Base-by-base conservation (phyloP, 768 basidiomycete species). In the Russula olivacea region DNA sequence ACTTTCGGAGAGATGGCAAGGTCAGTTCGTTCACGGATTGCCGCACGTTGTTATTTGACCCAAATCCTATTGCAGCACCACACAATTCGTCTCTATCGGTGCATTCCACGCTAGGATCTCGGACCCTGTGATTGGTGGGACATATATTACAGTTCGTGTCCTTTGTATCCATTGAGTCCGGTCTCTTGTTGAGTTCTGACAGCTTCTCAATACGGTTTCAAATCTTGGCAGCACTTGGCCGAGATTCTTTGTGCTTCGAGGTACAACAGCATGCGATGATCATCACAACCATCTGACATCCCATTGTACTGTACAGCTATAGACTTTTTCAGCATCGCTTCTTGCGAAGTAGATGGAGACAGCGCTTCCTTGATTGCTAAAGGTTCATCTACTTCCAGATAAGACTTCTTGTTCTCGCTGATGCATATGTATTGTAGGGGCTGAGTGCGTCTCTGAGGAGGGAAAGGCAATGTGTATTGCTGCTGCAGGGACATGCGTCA, bases 191-290 rank as follows among this genome's bases (percentile, higher is more conserved):
- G 34, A 66, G 23, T n/a, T 52, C 68, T 52, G 32, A 5, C 28
- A 98, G 93, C 79, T 99, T 10, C 76, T 99, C 45, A 98, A 98
- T 73, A 99, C 97, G 7, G 91, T 97, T 68, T 83, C 88, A 17
- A 99, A 99, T 72, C 83, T 99, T 68, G 97, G 97, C 41, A 93
- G 96, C n/a, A 98, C 96, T 3, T 98, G 97, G 96, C 97, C 97
- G 7, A 87, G 89, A 69, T 97, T 87, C 76, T 95, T 98, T 70
- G 87, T 99, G 45, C 79, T 99, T 19, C 91, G 93, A 77, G 93
- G 91, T 82, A 36, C 68, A 61, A 40, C 15, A 1, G 8, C 1
- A 25, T 21, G 49, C 32, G 15, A 34, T 19, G 53, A 45, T 23
- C 25, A 23, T 10, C 23, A 25, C 32, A 34, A 11, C 49, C 43